These are phyloP conservation scores for Chaetoceros tenuissimus DNA, from an alignment of 108 stramenopile species.

Conservation along the genomic window DNA sequence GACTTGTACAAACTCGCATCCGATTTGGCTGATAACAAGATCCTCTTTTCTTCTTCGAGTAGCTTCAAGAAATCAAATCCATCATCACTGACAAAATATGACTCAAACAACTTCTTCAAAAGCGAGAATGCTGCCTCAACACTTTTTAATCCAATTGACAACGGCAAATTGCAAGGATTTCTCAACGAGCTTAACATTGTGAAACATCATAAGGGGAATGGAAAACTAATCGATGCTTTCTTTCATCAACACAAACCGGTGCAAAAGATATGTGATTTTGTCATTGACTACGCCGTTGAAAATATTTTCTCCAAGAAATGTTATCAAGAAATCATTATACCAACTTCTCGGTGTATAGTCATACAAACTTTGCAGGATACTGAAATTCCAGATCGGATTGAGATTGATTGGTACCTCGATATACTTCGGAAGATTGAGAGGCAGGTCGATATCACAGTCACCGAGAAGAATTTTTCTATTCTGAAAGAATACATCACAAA, in stretches of 20 bases:
- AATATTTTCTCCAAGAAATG: constrained; percentile 10
- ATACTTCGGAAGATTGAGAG: constrained; percentile 12
- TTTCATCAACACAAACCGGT: constrained; percentile 73
- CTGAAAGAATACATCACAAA: constrained; percentile 14
- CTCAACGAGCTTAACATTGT: not conserved
- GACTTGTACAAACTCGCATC: not conserved
- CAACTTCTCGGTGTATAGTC: constrained; percentile 9
- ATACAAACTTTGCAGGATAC: constrained; percentile 16
- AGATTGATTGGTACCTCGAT: constrained; percentile 15
- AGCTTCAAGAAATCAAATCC: constrained; percentile 1
- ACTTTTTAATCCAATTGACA: not conserved
- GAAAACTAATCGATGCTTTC: constrained; percentile 58
- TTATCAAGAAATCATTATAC: constrained; percentile 7
- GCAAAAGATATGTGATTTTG: constrained; percentile 54
- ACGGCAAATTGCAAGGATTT: constrained; percentile 14
- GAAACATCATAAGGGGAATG: constrained; percentile 10
- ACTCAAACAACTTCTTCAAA: not conserved
- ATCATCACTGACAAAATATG: not conserved
- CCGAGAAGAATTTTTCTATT: constrained; percentile 8
- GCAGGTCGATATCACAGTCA: constrained; percentile 5
- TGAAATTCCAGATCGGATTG: constrained; percentile 5
- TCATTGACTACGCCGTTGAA: constrained; percentile 36
- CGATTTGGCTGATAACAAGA: not conserved
- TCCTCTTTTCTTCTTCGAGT: not conserved
- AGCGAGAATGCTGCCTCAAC: not conserved